Conservation (phyloP, 208 protist genomes). For the Acanthamoeba culbertsoni region DNA sequence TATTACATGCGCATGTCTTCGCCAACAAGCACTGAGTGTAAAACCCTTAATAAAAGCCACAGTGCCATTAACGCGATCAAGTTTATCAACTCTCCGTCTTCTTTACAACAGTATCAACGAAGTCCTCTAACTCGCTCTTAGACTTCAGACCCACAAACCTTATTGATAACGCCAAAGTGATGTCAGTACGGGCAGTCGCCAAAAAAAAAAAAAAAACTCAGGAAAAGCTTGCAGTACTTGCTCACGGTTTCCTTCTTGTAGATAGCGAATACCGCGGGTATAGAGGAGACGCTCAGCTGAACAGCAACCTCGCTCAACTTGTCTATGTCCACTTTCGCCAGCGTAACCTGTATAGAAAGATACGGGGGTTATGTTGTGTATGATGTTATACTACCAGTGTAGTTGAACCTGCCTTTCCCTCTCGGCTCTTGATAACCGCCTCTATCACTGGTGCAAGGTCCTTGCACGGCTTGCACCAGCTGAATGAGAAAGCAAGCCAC, state of each 20-base stretch:
- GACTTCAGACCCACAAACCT: constrained; percentile 27
- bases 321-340: constrained; percentile 47
- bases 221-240: too few relatives aligned
- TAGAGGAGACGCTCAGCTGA: neutral
- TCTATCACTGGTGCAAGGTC: constrained; percentile 38
- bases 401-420: constrained; percentile 27
- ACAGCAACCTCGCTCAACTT: constrained; percentile 38
- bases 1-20: too few relatives aligned
- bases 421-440: neutral
- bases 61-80: neutral
- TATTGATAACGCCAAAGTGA: neutral
- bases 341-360: neutral
- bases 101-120: neutral
- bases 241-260: constrained; percentile 23
- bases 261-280: constrained; percentile 43
- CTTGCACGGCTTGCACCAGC: constrained; percentile 57
- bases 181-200: too few relatives aligned
- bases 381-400: neutral
- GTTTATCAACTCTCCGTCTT: neutral
- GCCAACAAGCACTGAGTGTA: too few relatives aligned
- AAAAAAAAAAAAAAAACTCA: too few relatives aligned
- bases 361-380: neutral
- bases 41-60: neutral
- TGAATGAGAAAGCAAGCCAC: neutral
- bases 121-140: constrained; percentile 36